A percentile compares a stretch with the other conserved stretches of the same genome.
Evolutionary conservation across 371 early-diverging fungal species (phyloP).

Genomic region (Lichtheimia hyalospora): DNA sequence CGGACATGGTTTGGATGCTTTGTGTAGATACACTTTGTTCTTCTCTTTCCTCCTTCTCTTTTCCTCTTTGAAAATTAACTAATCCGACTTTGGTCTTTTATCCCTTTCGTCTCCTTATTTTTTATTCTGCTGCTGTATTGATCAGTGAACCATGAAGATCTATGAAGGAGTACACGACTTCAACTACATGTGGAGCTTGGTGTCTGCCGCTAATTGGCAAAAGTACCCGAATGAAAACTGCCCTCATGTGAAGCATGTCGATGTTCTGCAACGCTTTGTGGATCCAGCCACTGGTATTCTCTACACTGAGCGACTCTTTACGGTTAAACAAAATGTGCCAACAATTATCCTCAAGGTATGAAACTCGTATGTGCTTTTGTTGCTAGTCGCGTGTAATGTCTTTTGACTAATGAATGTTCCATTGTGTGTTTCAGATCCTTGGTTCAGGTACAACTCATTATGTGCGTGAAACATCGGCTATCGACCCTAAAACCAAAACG

Average conservation of each 20-base stretch:
- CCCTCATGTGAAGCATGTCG: constrained; percentile 90
- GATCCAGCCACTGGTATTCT: constrained; percentile 85
- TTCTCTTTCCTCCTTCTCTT: too few species aligned
- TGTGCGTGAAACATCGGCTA: constrained; percentile 82
- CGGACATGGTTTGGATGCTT: too few species aligned
- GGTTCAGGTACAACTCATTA: constrained; percentile 72
- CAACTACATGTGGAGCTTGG: constrained; percentile 81
- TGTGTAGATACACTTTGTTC: too few species aligned
- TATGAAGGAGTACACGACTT: constrained; percentile 70
- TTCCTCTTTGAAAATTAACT: too few species aligned
- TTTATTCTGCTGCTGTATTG: too few species aligned
- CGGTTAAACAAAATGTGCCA: constrained; percentile 87
- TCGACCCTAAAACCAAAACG: constrained; percentile 75
- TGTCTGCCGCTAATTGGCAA: constrained; percentile 91
- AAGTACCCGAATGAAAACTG: constrained; percentile 96
- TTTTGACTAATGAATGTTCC: too few species aligned
- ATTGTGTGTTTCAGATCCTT: constrained; percentile 44
- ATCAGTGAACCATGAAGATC: constrained; percentile 63
- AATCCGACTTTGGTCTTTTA: too few species aligned
- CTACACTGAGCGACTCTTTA: constrained; percentile 87
- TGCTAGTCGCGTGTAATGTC: not conserved
- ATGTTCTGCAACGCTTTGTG: constrained; percentile 79
- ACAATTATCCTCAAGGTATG: constrained; percentile 62
- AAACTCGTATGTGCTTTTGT: not conserved
- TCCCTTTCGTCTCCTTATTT: too few species aligned